phyloP scores from a whole-genome alignment of 148 eudicot species.

The Heliosperma pusillum region DNA sequence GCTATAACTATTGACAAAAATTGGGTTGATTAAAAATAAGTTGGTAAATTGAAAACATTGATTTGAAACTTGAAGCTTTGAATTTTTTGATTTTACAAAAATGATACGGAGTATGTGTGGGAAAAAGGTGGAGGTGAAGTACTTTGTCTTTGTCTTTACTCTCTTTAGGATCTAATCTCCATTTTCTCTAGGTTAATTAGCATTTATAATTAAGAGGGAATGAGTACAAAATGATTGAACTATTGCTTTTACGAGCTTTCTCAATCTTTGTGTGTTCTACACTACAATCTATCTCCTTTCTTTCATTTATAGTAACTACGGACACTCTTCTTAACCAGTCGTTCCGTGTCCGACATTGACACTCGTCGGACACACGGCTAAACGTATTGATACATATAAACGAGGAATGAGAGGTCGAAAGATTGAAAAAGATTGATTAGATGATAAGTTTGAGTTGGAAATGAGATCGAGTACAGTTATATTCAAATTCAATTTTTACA shows the following conservation, averaged over 20 bases:
- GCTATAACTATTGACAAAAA: constrained; percentile 23
- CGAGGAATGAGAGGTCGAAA: no score
- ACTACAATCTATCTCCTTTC: no score
- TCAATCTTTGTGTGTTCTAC: no score
- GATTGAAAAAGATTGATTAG: no score
- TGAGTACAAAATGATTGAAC: background rate
- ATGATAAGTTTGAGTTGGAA: no score
- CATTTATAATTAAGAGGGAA: background rate
- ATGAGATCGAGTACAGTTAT: no score
- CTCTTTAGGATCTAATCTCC: constrained; percentile 32
- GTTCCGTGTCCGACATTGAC: no score
- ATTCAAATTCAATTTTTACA: no score
- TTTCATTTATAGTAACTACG: no score
- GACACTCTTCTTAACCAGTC: no score
- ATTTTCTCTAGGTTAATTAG: background rate
- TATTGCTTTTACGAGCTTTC: background rate
- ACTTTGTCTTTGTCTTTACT: constrained; percentile 27
- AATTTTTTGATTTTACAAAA: constrained; percentile 2
- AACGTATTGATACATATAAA: no score
- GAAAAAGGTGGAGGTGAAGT: constrained; percentile 29
- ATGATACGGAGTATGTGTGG: constrained; percentile 12
- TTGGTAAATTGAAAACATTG: background rate
- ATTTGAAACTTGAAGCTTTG: constrained; percentile 17
- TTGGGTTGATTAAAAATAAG: background rate
- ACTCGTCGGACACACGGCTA: no score